These are phyloP conservation scores for Colletotrichum sp. DNA, from an alignment of 2,329 filamentous ascomycete species.

Conservation along the genomic window DNA sequence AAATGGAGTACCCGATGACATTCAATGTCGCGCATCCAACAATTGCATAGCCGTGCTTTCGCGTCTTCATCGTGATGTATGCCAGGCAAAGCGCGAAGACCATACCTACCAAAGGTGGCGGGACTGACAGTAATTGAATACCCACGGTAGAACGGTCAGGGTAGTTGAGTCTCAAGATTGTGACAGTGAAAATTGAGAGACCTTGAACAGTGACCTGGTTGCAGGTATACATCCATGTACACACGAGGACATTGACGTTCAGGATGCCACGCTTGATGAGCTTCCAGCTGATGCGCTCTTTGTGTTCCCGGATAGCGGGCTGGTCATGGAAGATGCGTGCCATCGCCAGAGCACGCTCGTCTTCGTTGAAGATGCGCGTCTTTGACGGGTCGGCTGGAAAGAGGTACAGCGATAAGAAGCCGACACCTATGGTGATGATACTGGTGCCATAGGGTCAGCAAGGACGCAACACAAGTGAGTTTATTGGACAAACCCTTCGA, in stretches of 20 bases:
- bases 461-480: fast-evolving
- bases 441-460: constrained; percentile 28
- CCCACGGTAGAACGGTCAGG: constrained; percentile 26
- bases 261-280: constrained; percentile 23
- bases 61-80: constrained; percentile 31
- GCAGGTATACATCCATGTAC: constrained; percentile 28
- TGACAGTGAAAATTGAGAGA: constrained; percentile 69
- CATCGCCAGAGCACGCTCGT: constrained; percentile 67
- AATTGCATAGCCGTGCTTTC: constrained; percentile 27
- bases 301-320: constrained; percentile 27
- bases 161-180: constrained; percentile 56
- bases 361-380: constrained; percentile 46
- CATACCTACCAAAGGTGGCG: constrained; percentile 28
- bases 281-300: constrained; percentile 22
- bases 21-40: constrained; percentile 25
- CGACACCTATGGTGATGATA: constrained; percentile 60
- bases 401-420: constrained; percentile 47
- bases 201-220: constrained; percentile 64
- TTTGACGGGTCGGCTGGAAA: constrained; percentile 24
- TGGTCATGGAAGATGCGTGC: constrained; percentile 63
- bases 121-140: constrained; percentile 29
- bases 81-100: constrained; percentile 27
- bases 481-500: constrained; percentile 15
- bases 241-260: constrained; percentile 29
- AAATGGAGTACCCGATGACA: constrained; percentile 29